Evolutionary conservation across 441 rosid genomes (phyloP).

Genomic region (Euphorbia corollata): DNA sequence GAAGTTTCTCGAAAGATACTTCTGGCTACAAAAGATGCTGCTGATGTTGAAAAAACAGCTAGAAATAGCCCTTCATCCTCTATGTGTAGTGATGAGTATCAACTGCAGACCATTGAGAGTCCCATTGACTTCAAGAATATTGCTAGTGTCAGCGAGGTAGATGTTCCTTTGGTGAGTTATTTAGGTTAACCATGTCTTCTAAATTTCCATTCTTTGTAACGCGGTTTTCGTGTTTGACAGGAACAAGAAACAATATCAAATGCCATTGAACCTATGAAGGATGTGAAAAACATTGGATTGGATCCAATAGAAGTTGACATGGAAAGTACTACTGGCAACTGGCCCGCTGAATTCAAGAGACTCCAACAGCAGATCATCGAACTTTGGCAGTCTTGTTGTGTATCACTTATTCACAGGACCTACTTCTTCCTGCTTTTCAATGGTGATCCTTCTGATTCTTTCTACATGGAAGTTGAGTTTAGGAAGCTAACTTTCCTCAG

Average conservation of each 20-base stretch:
- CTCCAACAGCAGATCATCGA: conserved; percentile 59
- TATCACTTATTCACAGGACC: conserved; percentile 75
- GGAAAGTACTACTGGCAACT: conserved; percentile 28
- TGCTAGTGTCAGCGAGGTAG: conserved; percentile 10
- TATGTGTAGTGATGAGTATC: conserved; percentile 29
- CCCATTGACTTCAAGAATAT: conserved; percentile 20
- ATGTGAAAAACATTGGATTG: conserved; percentile 58
- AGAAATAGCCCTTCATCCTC: conserved; percentile 34
- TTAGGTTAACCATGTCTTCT: neutral
- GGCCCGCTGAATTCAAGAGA: conserved; percentile 58
- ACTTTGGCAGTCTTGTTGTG: conserved; percentile 75
- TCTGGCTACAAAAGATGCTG: conserved; percentile 28
- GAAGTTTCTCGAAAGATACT: conserved; percentile 27
- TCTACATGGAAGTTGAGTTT: conserved; percentile 86
- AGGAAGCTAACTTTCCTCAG: conserved; percentile 60
- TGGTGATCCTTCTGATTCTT: conserved; percentile 71
- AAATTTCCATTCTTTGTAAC: neutral
- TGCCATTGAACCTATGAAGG: conserved; percentile 28
- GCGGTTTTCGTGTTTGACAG: conserved; percentile 27
- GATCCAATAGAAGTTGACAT: conserved; percentile 56
- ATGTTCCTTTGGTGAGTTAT: conserved; percentile 36
- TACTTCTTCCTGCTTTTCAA: conserved; percentile 73
- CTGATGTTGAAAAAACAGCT: conserved; percentile 24
- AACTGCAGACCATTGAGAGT: conserved; percentile 20
- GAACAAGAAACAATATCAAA: conserved; percentile 38